These are phyloP conservation scores for Porogramme epimiltina DNA, from an alignment of 1,284 basidiomycete species.

Conservation along the genomic window DNA sequence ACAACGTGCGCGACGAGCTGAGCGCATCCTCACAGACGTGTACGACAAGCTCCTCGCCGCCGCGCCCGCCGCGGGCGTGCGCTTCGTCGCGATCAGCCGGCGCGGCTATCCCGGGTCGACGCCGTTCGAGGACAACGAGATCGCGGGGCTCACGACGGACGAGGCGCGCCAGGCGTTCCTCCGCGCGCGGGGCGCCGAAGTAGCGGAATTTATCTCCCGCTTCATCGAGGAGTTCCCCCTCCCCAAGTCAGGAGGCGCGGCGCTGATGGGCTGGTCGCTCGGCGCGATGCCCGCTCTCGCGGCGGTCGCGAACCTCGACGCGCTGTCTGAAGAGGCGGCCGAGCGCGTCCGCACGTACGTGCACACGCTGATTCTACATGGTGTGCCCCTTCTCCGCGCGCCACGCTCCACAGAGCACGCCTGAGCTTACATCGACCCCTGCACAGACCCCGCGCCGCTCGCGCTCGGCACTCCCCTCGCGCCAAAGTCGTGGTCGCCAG, in stretches of 20 bases:
- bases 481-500: conserved; percentile 22
- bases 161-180: conserved; percentile 23
- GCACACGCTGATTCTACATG: conserved; percentile 33
- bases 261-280: conserved; percentile 41
- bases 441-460: conserved; percentile 30
- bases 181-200: conserved; percentile 31
- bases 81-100: conserved; percentile 30
- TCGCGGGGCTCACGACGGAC: conserved; percentile 21
- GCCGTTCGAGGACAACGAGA: conserved; percentile 22
- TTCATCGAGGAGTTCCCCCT: conserved; percentile 33
- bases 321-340: conserved; percentile 22
- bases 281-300: conserved; percentile 30
- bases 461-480: conserved; percentile 25
- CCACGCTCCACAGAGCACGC: too few species aligned
- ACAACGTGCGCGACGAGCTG: not conserved
- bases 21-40: not conserved
- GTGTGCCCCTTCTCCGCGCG: conserved; percentile 25
- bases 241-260: conserved; percentile 35
- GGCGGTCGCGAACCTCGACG: conserved; percentile 28
- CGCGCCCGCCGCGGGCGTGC: conserved; percentile 18
- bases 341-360: conserved; percentile 25
- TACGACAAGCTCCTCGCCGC: conserved; percentile 20
- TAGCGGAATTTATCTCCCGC: conserved; percentile 34
- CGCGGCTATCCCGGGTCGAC: conserved; percentile 20
- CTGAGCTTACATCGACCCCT: too few species aligned